These are phyloP conservation scores for Penicillium paradoxum DNA, from an alignment of 495 filamentous ascomycete species.

Conservation along the genomic window DNA sequence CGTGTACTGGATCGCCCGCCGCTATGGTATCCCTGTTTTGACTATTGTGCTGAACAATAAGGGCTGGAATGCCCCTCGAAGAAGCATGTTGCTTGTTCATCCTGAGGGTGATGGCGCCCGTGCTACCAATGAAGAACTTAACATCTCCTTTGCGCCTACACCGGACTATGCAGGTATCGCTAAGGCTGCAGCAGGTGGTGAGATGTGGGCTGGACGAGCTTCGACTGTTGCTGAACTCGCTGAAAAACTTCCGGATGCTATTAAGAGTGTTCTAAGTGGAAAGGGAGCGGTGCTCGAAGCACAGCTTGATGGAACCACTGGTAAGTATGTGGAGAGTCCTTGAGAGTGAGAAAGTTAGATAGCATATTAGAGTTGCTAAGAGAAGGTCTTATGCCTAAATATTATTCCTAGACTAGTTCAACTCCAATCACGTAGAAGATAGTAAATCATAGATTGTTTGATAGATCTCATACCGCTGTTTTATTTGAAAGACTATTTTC, in stretches of 20 bases:
- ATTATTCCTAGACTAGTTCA: too few relatives aligned
- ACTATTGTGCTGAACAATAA: slow-evolving; percentile 95
- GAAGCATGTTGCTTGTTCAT: slow-evolving; percentile 74
- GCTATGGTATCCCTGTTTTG: slow-evolving; percentile 83
- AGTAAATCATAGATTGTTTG: too few relatives aligned
- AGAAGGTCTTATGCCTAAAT: too few relatives aligned
- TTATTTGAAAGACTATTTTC: too few relatives aligned
- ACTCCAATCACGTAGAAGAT: too few relatives aligned
- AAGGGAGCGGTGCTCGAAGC: slow-evolving; percentile 63
- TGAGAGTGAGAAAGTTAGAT: neutral
- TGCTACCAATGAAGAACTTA: slow-evolving; percentile 78
- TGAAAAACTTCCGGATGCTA: slow-evolving; percentile 56
- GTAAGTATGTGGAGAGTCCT: slow-evolving; percentile 34
- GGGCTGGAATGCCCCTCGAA: slow-evolving; percentile 83
- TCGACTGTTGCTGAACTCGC: slow-evolving; percentile 59
- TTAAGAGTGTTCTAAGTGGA: slow-evolving; percentile 62
- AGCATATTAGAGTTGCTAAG: neutral
- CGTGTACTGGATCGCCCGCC: slow-evolving; percentile 86
- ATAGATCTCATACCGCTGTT: too few relatives aligned
- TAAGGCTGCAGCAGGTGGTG: slow-evolving; percentile 77
- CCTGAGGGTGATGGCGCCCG: slow-evolving; percentile 73
- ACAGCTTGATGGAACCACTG: slow-evolving; percentile 42
- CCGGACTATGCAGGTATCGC: slow-evolving; percentile 93
- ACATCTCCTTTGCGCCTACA: slow-evolving; percentile 79
- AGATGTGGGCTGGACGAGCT: slow-evolving; percentile 65